Conservation (phyloP, 208 protist genomes). For the Tritrichomonas musculus region DNA sequence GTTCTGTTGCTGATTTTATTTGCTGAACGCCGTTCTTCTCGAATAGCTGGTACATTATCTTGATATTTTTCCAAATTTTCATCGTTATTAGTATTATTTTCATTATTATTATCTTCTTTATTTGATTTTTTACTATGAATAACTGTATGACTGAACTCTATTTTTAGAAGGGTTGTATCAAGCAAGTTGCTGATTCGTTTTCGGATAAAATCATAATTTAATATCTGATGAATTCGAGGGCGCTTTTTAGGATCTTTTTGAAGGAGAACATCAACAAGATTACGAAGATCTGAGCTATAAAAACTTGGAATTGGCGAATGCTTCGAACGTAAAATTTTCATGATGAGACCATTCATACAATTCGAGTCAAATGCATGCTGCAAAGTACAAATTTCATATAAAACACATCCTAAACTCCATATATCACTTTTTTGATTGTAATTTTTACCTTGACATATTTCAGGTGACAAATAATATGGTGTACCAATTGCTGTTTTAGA, state of each 20-base stretch:
- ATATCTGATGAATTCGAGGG: not conserved
- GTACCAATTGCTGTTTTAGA: not conserved
- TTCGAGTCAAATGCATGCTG: not conserved
- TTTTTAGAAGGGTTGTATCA: not conserved
- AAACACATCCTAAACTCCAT: slow-evolving; percentile 22
- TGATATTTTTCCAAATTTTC: no score
- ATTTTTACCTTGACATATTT: slow-evolving; percentile 30
- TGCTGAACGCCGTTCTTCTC: no score
- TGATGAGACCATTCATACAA: not conserved
- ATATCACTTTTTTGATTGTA: slow-evolving; percentile 29
- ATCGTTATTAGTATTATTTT: no score
- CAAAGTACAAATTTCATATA: not conserved
- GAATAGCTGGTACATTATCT: no score
- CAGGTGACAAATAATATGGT: slow-evolving; percentile 37
- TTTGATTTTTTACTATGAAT: not conserved
- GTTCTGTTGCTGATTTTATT: no score
- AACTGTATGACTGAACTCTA: not conserved
- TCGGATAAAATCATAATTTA: not conserved
- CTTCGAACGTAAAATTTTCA: not conserved
- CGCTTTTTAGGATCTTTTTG: not conserved
- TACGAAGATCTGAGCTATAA: not conserved
- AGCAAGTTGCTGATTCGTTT: not conserved
- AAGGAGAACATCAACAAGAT: not conserved
- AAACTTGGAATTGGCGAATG: not conserved
- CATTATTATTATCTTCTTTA: not conserved